Percentiles rank a stretch among this genome's conserved stretches.
These are phyloP conservation scores for Tylopilus sp. DNA, from an alignment of 768 basidiomycete genomes.

Conservation along the genomic window DNA sequence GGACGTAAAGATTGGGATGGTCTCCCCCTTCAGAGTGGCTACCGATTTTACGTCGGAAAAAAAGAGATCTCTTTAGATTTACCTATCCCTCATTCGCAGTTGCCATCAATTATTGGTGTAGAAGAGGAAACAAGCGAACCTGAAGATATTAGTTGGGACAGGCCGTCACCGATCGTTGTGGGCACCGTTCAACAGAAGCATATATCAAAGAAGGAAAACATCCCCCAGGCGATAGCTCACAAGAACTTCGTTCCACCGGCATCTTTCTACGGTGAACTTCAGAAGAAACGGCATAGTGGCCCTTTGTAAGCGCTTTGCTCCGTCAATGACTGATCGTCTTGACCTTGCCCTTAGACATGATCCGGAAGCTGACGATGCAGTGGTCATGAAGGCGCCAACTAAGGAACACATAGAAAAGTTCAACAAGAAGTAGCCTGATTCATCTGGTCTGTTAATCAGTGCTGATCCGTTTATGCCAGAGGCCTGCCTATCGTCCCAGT, in stretches of 20 bases:
- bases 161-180: constrained; percentile 14
- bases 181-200: constrained; percentile 1
- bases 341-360: constrained; percentile 54
- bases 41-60: constrained; percentile 46
- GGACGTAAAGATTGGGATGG: constrained; percentile 63
- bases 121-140: constrained; percentile 27
- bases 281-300: constrained; percentile 27
- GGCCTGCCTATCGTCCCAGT: constrained; percentile 68
- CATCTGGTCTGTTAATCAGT: constrained; percentile 3
- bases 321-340: not conserved
- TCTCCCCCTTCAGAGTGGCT: constrained; percentile 39
- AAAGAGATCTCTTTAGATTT: constrained; percentile 62
- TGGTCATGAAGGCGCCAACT: constrained; percentile 82
- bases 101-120: constrained; percentile 43
- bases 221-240: constrained; percentile 9
- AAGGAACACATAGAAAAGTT: constrained; percentile 60
- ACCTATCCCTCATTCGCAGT: constrained; percentile 45
- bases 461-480: constrained; percentile 36
- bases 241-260: constrained; percentile 47
- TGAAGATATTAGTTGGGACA: constrained; percentile 14
- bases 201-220: constrained; percentile 21
- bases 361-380: constrained; percentile 67
- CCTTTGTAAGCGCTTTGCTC: constrained; percentile 17
- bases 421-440: constrained; percentile 59
- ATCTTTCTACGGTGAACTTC: constrained; percentile 57